Base-by-base conservation (phyloP, 176 grass and related monocot species). In the Musa acuminata region DNA sequence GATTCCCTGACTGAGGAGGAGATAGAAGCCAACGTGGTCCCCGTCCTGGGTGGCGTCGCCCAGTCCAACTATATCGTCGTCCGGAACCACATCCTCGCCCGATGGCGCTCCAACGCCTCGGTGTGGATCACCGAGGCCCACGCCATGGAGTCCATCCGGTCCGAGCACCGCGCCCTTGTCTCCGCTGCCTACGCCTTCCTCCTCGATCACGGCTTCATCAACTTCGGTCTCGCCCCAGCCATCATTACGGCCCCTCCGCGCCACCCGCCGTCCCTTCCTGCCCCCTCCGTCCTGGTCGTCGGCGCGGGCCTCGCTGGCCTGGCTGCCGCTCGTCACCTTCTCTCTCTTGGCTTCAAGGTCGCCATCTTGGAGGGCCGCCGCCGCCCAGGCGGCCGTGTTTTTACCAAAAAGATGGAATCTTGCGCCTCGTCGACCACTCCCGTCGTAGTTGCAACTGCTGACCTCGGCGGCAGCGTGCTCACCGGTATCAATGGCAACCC, bases 401-500 rank as follows among this genome's bases (percentile, higher is more conserved):
- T 90, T 78, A 98, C 95, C 8, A 93, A 91, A 84, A 84, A 75
- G 11, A 91, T 93, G 94, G 27, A 72, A n/a, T 93, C 88, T 16
- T 43, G 35, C 35, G 35, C 35, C 35, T 82, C 75, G 1, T 55
- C 25, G 85, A 90, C 12, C 72, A 85, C 43, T 78, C 90, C 66
- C 62, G 82, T 72, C 5, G 77, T 78, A 26, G 74, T 74, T 52
- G 95, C 90, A 51, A 80, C 95, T 67, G 95, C 87, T 57, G 95
- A 98, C 75, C 95, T 98, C 65, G 95, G 95, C 52, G 95, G 95
- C 52, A 98, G 94, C 50, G 94, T 98, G 63, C 94, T 98, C 64
- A 98, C 94, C 9, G 95, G 95, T 64, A 93, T 98, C 72, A 98
- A 98, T 26, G 95, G 95, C 10, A 98, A 98, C 19, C 95, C 95